phyloP scores from a whole-genome alignment of 1,284 basidiomycete species.

The Ceratobasidium sp. region DNA sequence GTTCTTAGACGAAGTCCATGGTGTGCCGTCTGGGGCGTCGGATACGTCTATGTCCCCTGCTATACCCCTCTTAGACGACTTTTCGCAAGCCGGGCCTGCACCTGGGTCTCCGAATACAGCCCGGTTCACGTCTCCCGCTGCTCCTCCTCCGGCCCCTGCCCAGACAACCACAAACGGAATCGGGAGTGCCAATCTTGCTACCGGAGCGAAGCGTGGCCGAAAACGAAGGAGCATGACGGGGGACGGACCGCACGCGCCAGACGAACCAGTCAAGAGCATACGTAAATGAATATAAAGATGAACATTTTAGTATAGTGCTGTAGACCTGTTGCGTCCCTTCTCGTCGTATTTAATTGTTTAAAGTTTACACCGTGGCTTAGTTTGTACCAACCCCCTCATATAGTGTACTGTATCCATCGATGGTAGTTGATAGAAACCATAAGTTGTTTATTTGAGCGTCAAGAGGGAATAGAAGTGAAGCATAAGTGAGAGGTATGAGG shows the following conservation, averaged over 20 bases:
- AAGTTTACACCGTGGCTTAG: slow-evolving; percentile 2
- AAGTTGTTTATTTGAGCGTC: not conserved
- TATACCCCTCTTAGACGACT: slow-evolving; percentile 39
- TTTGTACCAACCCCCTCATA: slow-evolving; percentile 31
- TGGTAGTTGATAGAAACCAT: slow-evolving; percentile 27
- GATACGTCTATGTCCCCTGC: slow-evolving; percentile 41
- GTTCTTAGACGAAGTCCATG: slow-evolving; percentile 39
- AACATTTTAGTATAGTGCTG: not conserved
- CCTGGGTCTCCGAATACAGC: slow-evolving; percentile 8
- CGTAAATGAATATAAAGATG: slow-evolving; percentile 1
- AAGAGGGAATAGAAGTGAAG: not conserved
- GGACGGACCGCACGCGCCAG: not conserved
- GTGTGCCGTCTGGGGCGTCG: slow-evolving; percentile 19
- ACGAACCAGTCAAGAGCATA: not conserved
- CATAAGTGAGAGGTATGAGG: not conserved
- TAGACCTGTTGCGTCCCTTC: too few relatives aligned
- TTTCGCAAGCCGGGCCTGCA: slow-evolving; percentile 10
- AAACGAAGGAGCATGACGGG: slow-evolving; percentile 31
- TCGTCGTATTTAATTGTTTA: slow-evolving; percentile 25
- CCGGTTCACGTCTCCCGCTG: not conserved
- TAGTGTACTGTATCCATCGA: slow-evolving; percentile 34
- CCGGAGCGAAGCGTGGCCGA: slow-evolving; percentile 17
- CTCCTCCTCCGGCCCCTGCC: not conserved
- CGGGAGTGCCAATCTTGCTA: not conserved
- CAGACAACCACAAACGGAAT: not conserved